Evolutionary conservation across 1,139 yeast species (phyloP).

Genomic region (Saccharomyces uvarum): DNA sequence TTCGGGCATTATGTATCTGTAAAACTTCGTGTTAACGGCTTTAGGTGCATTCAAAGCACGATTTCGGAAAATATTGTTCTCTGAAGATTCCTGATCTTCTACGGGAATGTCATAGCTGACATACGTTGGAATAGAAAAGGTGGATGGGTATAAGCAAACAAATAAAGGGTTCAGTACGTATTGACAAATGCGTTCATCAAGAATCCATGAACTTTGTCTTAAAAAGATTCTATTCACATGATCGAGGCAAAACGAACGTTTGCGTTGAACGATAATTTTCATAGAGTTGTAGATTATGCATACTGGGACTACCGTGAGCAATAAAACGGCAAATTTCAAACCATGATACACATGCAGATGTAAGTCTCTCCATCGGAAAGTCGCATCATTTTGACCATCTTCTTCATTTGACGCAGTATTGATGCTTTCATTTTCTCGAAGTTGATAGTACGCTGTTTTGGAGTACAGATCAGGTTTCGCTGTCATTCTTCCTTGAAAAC

Average conservation of each 20-base stretch:
- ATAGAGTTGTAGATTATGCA: slow-evolving; percentile 1
- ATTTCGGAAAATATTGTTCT: slow-evolving; percentile 2
- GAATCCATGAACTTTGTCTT: slow-evolving; percentile 15
- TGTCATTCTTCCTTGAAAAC: slow-evolving; percentile 2
- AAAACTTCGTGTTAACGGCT: background rate
- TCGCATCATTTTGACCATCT: background rate
- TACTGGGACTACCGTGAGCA: slow-evolving; percentile 5
- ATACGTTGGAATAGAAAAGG: background rate
- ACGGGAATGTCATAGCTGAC: slow-evolving; percentile 1
- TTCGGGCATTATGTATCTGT: slow-evolving; percentile 11
- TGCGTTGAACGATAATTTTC: background rate
- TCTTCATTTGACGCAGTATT: background rate
- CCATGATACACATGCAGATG: slow-evolving; percentile 1
- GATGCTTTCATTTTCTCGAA: background rate
- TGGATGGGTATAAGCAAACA: slow-evolving; percentile 3
- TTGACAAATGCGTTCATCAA: slow-evolving; percentile 8
- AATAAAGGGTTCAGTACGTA: slow-evolving; percentile 17
- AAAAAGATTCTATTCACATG: slow-evolving; percentile 11
- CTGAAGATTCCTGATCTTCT: background rate
- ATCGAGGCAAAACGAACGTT: slow-evolving; percentile 4
- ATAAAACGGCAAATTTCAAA: background rate
- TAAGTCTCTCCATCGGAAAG: background rate
- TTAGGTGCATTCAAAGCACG: background rate
- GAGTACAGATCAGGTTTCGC: slow-evolving; percentile 1
- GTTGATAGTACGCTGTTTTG: background rate